These are phyloP conservation scores for Phyllosticta capitalensis DNA, from an alignment of 2,329 filamentous ascomycete genomes.

Conservation along the genomic window DNA sequence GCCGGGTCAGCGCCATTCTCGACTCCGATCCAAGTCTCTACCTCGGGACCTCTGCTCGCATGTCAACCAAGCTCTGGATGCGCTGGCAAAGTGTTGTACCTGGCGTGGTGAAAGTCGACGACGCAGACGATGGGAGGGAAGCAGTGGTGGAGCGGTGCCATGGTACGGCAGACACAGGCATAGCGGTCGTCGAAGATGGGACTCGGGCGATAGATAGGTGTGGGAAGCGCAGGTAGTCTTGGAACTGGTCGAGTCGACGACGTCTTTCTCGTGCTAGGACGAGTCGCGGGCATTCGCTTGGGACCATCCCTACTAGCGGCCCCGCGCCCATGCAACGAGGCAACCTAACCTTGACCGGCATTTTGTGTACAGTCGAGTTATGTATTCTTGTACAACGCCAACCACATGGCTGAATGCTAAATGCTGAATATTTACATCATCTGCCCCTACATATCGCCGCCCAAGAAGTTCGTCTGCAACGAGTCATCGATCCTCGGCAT, in stretches of 20 bases:
- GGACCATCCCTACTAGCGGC: too few relatives aligned
- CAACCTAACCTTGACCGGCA: too few relatives aligned
- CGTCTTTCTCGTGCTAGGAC: too few relatives aligned
- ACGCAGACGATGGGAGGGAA: conserved; percentile 42
- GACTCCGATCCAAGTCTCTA: conserved; percentile 81
- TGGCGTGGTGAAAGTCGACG: conserved; percentile 45
- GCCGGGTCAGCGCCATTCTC: conserved; percentile 69
- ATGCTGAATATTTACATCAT: too few relatives aligned
- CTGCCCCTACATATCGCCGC: background rate
- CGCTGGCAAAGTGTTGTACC: conserved; percentile 19
- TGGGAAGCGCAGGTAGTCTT: too few relatives aligned
- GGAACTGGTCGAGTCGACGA: background rate
- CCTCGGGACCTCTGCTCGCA: conserved; percentile 64
- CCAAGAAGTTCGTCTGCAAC: conserved; percentile 22
- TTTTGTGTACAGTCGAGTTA: too few relatives aligned
- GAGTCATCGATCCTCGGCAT: conserved; percentile 31
- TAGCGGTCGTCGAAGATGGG: background rate
- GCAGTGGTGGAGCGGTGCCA: conserved; percentile 10
- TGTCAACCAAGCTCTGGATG: background rate
- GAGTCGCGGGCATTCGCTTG: too few relatives aligned
- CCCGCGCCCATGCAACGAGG: too few relatives aligned
- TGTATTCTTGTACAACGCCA: too few relatives aligned
- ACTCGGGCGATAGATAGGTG: too few relatives aligned
- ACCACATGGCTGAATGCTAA: too few relatives aligned
- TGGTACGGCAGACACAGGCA: conserved; percentile 4